Base-by-base conservation (phyloP, 495 filamentous ascomycete genomes). In the Astrothelium subdiscretum region DNA sequence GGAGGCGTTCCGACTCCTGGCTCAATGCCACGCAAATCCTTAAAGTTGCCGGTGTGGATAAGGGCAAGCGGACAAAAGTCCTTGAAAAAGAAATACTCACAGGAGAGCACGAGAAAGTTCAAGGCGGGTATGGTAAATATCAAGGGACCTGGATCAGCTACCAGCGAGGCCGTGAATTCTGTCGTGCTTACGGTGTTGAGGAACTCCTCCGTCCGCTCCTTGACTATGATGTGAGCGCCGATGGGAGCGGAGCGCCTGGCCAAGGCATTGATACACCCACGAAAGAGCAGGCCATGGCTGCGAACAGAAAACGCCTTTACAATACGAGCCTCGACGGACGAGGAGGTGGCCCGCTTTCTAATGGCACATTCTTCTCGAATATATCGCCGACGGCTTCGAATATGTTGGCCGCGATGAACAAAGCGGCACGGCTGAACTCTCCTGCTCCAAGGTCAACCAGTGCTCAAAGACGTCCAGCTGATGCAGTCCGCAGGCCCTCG, bases 221-320 rank as follows among this genome's bases (percentile, higher is more conserved):
- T 32, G 91, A 89, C 54, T 94, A 96, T 71, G 90, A 95, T 73
- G 87, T 92, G 78, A 85, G 81, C 61, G 83, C 86, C 62, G 90
- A 92, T 61, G 90, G 89, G 2, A 81, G 81, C 22, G 77, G 80
- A n/a, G 77, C 78, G 2, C 74, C 78, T 63, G 80, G 85, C 35
- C 77, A 86, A 57, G 80, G 82, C 63, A 75, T 78, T 32, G 80
- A 95, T 61, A 98, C 94, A 3, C 94, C 94, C 0, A 98, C 94
- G n/a, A 98, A 98, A 73, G 94, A 98, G 75, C 94, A 98, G 74
- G 94, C 94, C 59, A 95, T 97, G 94, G 95, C 94, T 31, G 95
- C 95, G 15, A 91, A 96, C 71, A 79, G 94, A 62, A 97, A 98
- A 71, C 83, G 92, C 62, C 82, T 91, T 78, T 89, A 97, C 69